phyloP scores from a whole-genome alignment of 495 filamentous ascomycete species.

The Friedmanniomyces simplex region DNA sequence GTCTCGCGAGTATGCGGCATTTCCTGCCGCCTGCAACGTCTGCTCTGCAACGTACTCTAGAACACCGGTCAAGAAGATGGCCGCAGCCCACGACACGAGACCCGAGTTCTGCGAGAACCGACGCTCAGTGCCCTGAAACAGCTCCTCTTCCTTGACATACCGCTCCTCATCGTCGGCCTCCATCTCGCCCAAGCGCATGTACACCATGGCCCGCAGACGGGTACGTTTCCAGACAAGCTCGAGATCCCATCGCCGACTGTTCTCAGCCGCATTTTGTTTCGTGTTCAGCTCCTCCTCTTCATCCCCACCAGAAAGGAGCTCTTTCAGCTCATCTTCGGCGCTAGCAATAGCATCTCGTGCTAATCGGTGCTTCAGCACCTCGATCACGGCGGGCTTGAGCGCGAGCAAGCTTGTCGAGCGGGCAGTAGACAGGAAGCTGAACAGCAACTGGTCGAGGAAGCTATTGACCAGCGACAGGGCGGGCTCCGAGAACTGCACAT shows the following conservation, averaged over 20 bases:
- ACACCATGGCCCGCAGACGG: slow-evolving; percentile 91
- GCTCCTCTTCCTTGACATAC: slow-evolving; percentile 61
- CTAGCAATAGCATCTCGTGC: slow-evolving; percentile 77
- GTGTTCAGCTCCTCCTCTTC: slow-evolving; percentile 59
- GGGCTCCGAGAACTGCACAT: slow-evolving; percentile 49
- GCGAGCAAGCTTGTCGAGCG: slow-evolving; percentile 70
- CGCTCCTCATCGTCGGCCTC: slow-evolving; percentile 95
- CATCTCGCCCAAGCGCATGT: slow-evolving; percentile 90
- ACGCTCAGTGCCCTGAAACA: slow-evolving; percentile 43
- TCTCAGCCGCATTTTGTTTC: slow-evolving; percentile 42
- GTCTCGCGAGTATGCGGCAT: slow-evolving; percentile 69
- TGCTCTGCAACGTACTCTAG: slow-evolving; percentile 92
- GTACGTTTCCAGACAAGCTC: slow-evolving; percentile 85
- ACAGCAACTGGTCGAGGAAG: slow-evolving; percentile 89
- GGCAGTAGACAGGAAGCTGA: slow-evolving; percentile 69
- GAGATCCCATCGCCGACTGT: slow-evolving; percentile 63
- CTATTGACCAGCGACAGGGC: slow-evolving; percentile 77
- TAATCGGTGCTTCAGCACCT: slow-evolving; percentile 79
- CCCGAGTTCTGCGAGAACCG: slow-evolving; percentile 45
- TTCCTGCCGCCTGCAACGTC: slow-evolving; percentile 72
- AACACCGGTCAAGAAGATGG: slow-evolving; percentile 91
- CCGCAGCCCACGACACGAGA: slow-evolving; percentile 79
- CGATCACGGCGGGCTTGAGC: slow-evolving; percentile 72
- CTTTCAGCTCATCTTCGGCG: slow-evolving; percentile 82
- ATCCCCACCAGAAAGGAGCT: slow-evolving; percentile 67